Conservation (phyloP, 2,329 filamentous ascomycete species). For the Byssochlamys sp. region DNA sequence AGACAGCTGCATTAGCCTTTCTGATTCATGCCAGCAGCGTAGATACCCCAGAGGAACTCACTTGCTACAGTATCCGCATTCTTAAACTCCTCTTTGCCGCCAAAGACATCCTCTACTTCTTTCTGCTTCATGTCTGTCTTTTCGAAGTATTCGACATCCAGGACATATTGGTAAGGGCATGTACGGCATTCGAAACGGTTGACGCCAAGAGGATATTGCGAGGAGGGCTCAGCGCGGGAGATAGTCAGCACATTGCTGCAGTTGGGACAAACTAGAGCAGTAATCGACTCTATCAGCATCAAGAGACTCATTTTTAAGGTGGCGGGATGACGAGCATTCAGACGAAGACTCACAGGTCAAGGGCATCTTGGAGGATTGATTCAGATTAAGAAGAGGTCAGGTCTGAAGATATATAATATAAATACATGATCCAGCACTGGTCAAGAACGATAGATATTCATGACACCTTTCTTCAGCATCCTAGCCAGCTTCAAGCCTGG, state of each 20-base stretch:
- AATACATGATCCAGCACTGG: conserved; percentile 23
- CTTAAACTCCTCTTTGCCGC: conserved; percentile 77
- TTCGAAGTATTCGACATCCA: conserved; percentile 72
- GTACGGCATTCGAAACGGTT: conserved; percentile 93
- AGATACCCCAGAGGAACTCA: conserved; percentile 24
- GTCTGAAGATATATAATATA: conserved; percentile 12
- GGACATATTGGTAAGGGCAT: conserved; percentile 82
- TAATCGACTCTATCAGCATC: conserved; percentile 12
- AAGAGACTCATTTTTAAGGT: background rate
- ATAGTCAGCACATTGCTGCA: conserved; percentile 43
- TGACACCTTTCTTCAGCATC: conserved; percentile 7
- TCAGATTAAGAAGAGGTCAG: background rate
- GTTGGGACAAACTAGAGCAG: conserved; percentile 37
- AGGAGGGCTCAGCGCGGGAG: conserved; percentile 29
- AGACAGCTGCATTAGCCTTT: conserved; percentile 7
- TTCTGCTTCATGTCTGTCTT: conserved; percentile 71
- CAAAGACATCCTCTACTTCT: conserved; percentile 81
- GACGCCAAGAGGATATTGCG: conserved; percentile 31
- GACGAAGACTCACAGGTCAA: conserved; percentile 27
- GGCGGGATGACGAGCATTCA: conserved; percentile 2
- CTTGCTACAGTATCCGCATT: conserved; percentile 73
- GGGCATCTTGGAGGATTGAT: conserved; percentile 20
- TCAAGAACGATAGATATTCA: conserved; percentile 21
- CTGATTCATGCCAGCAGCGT: background rate
- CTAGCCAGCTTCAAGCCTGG: background rate